These are phyloP conservation scores for Chrysochromulina parva DNA, from an alignment of 78 protist genomes.

Conservation along the genomic window DNA sequence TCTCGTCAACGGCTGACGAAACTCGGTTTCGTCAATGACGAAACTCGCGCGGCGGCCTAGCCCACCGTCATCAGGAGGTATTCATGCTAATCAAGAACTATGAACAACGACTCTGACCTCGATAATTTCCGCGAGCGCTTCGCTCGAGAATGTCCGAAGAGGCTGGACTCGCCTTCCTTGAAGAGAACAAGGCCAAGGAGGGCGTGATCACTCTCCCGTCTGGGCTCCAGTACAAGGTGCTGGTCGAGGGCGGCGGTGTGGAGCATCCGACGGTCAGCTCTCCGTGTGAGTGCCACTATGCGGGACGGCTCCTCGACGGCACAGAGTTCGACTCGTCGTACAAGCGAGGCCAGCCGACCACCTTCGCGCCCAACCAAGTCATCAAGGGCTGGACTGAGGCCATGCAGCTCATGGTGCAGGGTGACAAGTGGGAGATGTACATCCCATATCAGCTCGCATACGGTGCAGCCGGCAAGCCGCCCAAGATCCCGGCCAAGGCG, in stretches of 20 bases:
- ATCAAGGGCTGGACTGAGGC: conserved; percentile 52
- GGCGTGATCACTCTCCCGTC: not conserved
- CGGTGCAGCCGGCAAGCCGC: not conserved
- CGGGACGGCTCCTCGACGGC: not conserved
- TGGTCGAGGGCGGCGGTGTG: not conserved
- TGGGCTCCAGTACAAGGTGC: not conserved
- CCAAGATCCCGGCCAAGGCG: not conserved
- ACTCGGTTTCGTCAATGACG: too few species aligned
- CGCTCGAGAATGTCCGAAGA: too few species aligned
- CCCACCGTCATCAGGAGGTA: too few species aligned
- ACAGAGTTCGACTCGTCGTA: not conserved
- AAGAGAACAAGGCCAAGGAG: not conserved
- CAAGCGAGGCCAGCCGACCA: not conserved
- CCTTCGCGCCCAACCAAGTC: conserved; percentile 19
- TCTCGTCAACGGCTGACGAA: too few species aligned
- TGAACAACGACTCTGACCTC: too few species aligned
- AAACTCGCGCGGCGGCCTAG: too few species aligned
- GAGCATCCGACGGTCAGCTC: not conserved
- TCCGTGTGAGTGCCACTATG: not conserved
- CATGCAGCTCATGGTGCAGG: conserved; percentile 57
- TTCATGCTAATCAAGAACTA: too few species aligned
- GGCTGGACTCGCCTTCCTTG: not conserved
- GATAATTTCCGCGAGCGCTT: too few species aligned
- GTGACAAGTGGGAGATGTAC: conserved; percentile 54
- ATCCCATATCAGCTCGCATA: not conserved